Base-by-base conservation (phyloP, 1,284 basidiomycete species). In the Apiotrichum veenhuisii region DNA sequence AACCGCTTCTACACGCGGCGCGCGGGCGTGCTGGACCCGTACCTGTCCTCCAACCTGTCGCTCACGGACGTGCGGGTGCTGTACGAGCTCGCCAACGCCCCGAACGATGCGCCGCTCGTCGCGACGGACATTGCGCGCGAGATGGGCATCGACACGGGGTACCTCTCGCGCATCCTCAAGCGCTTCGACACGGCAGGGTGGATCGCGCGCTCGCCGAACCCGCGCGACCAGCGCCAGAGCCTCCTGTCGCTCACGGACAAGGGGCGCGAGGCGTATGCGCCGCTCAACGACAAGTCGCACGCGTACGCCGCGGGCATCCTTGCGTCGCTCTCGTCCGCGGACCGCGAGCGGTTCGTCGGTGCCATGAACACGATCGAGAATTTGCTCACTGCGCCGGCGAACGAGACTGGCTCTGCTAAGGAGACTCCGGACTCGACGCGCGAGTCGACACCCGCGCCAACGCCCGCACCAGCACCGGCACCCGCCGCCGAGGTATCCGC, bases 1-100 rank as follows among this genome's bases (percentile, higher is more conserved):
- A 62, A 62, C 55, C 51, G 60, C 23, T 62, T 59, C 57, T 62
- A 62, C 57, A 62, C 60, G 8, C 53, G 46, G 11, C 54, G 48
- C 30, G 54, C 48, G 1, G 49, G 54, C 37, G 52, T 62, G 2
- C 60, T 62, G 1, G 48, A 40, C 33, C 55, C 55, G 18, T 44
- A 49, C 38, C 57, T 56, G 33, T 27, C 30, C 26, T 38, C 38
- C 2, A 52, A 55, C 42, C 44, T 62, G 9, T 38, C 50, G 17
- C 57, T 62, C 15, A 58, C 60, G 12, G 60, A 62, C 20, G 50
- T 46, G 7, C 60, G 57, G 0, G 54, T 62, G 1, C 51, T 62
- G 23, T 62, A 59, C 41, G 60, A 62, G 45, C 43, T 62, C 18
- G 51, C 57, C 9, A 43, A 58, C 37, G 12, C 49, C 4, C 30